Base-by-base conservation (phyloP, 345 rosid genomes). In the Melaleuca quinquenervia region DNA sequence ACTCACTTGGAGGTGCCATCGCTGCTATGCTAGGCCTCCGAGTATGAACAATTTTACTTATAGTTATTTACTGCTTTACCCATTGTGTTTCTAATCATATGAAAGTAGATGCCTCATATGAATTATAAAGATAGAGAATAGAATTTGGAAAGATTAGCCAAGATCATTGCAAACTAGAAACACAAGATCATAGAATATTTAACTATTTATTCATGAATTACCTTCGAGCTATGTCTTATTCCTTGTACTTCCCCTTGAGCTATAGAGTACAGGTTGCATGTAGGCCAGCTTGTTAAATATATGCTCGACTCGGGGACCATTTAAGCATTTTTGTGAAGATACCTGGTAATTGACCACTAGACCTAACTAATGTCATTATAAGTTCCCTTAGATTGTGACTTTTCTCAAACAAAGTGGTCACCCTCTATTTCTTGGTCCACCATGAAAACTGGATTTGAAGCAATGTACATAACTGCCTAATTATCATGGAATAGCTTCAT, bases 1-100 rank as follows among this genome's bases (percentile, higher is more conserved):
- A 97, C 85, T 97, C 99, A 64, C 90, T 97, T 20, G 97, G 99
- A 91, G 99, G 98, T 89, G 95, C 99, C 45, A 95, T 97, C 84
- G 95, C 98, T 89, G 89, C 97, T 53, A 78, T 97, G 90, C 92
- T 97, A 52, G 99, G 98, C 89, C 41, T 97, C 58, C 94, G 95
- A 88, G 98, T 95, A 95, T 84, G 95, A 36, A 36, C 50, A 78
- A 83, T 88, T 54, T 74, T n/a, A 12, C 87, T 86, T 36, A 27
- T 52, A 56, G 14, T 80, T 11, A 82, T 84, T 53, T 78, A 22
- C 70, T 88, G 15, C 80, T 78, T 80, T 64, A 18, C 45, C 24
- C 78, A 36, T 70, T 70, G 11, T 70, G 80, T 36, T 70, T 70
- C 45, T 5, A 36, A 70, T 32, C 48, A 36, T 36, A 36, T 7